Percentiles rank a stretch among this genome's conserved stretches.
Evolutionary conservation across 768 basidiomycete species (phyloP).

Genomic region (Paxillus involutus): DNA sequence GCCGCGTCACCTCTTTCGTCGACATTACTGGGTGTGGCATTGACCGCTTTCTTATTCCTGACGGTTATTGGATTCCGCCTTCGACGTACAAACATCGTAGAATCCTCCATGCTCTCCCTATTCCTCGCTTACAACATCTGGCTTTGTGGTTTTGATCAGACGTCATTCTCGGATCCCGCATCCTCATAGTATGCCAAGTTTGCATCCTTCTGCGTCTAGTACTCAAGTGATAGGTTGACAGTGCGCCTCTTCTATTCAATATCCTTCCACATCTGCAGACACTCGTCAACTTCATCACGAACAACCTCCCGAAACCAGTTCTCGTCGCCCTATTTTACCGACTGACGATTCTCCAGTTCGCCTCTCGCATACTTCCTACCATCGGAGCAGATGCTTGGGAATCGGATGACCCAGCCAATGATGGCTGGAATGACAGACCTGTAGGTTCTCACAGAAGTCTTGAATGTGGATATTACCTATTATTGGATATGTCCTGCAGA

Average conservation of each 20-base stretch:
- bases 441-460: slow-evolving; percentile 36
- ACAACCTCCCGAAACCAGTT: slow-evolving; percentile 84
- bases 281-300: slow-evolving; percentile 76
- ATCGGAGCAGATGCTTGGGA: slow-evolving; percentile 84
- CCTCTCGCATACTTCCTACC: slow-evolving; percentile 79
- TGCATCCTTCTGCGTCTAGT: neutral
- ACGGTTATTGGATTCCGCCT: slow-evolving; percentile 89
- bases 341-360: slow-evolving; percentile 76
- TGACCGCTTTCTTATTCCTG: slow-evolving; percentile 87
- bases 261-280: slow-evolving; percentile 81
- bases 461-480: slow-evolving; percentile 7
- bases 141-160: slow-evolving; percentile 81
- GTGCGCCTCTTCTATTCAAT: slow-evolving; percentile 75
- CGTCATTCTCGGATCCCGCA: slow-evolving; percentile 68
- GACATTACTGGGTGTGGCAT: slow-evolving; percentile 82
- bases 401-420: slow-evolving; percentile 57
- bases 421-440: slow-evolving; percentile 70
- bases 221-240: slow-evolving; percentile 28
- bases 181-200: slow-evolving; percentile 67
- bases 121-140: slow-evolving; percentile 91
- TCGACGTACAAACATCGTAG: slow-evolving; percentile 88
- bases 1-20: slow-evolving; percentile 85
- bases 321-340: slow-evolving; percentile 79
- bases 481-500: slow-evolving; percentile 40
- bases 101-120: slow-evolving; percentile 83